These are phyloP conservation scores for Exophiala oligosperma DNA, from an alignment of 2,329 filamentous ascomycete species.

Conservation along the genomic window DNA sequence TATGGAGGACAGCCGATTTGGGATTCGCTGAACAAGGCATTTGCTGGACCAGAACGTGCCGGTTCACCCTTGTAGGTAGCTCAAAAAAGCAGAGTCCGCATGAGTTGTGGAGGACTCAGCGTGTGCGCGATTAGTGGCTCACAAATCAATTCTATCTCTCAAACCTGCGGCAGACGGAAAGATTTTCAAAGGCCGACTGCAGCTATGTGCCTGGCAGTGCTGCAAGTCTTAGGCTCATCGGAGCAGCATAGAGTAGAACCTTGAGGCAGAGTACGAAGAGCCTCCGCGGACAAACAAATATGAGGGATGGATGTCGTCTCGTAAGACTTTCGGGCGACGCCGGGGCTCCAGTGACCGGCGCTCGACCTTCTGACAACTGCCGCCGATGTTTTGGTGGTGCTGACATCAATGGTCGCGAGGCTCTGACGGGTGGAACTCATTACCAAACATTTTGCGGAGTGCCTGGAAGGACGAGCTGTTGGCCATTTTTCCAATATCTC, in stretches of 20 bases:
- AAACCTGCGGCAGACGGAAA: no score
- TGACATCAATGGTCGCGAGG: background rate
- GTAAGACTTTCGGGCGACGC: background rate
- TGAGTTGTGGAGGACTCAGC: no score
- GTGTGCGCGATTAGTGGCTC: no score
- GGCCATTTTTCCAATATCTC: background rate
- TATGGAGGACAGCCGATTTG: slow-evolving; percentile 35
- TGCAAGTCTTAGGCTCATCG: no score
- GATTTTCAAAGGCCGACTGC: no score
- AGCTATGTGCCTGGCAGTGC: no score
- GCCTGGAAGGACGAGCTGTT: background rate
- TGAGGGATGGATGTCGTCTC: background rate
- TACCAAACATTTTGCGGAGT: background rate
- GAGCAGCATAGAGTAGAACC: background rate
- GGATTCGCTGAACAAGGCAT: slow-evolving; percentile 32
- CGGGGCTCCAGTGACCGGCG: background rate
- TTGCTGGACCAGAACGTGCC: slow-evolving; percentile 30
- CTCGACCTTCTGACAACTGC: background rate
- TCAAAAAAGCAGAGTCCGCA: background rate
- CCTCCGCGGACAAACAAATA: background rate
- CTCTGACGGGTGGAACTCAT: background rate
- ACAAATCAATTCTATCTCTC: no score
- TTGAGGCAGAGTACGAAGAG: background rate
- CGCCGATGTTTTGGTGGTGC: background rate
- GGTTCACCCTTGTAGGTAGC: slow-evolving; percentile 9